phyloP scores from a whole-genome alignment of 2,329 filamentous ascomycete species.

The Cadophora malorum region DNA sequence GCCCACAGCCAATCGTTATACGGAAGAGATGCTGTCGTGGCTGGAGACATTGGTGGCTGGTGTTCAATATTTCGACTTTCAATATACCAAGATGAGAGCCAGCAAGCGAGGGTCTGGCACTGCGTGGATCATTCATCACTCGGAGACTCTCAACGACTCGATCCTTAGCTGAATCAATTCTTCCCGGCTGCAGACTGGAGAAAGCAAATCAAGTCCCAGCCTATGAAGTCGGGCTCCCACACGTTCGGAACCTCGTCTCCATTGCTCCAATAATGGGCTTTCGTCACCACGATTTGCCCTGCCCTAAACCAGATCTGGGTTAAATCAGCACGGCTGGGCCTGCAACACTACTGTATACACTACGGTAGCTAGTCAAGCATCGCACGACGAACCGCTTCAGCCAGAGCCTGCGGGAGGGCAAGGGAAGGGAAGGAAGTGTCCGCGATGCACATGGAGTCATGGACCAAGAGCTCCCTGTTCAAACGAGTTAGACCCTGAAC shows the following conservation, averaged over 20 bases:
- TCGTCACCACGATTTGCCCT: not conserved
- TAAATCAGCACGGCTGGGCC: not conserved
- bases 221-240: not conserved
- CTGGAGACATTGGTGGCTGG: not conserved
- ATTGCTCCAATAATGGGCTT: constrained; percentile 3
- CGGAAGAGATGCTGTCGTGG: constrained; percentile 1
- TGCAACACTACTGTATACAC: not conserved
- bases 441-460: not conserved
- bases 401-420: constrained; percentile 10
- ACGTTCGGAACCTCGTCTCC: constrained; percentile 3
- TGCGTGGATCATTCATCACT: not conserved
- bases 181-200: not conserved
- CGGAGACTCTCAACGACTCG: not conserved
- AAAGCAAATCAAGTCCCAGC: not conserved
- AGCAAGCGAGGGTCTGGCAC: not conserved
- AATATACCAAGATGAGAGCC: not conserved
- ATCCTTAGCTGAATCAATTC: not conserved
- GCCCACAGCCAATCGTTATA: constrained; percentile 23
- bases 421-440: constrained; percentile 7
- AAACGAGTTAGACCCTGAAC: not conserved
- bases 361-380: not conserved
- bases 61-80: not conserved
- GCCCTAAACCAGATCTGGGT: not conserved
- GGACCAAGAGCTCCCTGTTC: not conserved
- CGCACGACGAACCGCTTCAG: constrained; percentile 1